A percentile compares a stretch with the other conserved stretches of the same genome.
These are phyloP conservation scores for Neoscytalidium dimidiatum DNA, from an alignment of 2,329 filamentous ascomycete species.

Conservation along the genomic window DNA sequence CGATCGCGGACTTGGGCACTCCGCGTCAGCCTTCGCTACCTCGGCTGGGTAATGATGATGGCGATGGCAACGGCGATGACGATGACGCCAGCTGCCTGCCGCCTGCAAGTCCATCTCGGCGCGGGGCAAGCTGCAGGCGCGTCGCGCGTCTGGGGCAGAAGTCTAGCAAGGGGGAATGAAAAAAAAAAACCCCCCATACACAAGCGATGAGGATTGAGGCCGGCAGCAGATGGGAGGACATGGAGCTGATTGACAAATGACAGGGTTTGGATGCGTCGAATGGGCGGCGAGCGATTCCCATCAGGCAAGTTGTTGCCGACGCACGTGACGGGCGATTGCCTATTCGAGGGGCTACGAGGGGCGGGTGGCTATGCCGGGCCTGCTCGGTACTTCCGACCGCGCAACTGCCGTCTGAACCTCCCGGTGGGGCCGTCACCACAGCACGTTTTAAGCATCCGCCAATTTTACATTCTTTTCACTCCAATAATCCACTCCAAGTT, in stretches of 20 bases:
- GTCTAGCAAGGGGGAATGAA: no score
- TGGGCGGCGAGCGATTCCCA: neutral
- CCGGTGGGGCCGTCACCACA: constrained; percentile 4
- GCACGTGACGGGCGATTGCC: neutral
- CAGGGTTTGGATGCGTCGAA: no score
- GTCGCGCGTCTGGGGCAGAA: no score
- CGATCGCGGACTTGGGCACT: neutral
- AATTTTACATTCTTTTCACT: neutral
- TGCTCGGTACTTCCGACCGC: neutral
- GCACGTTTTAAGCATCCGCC: neutral
- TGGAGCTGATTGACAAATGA: no score
- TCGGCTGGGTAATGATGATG: neutral
- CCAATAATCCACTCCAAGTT: neutral
- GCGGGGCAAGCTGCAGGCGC: neutral
- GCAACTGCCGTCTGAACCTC: neutral
- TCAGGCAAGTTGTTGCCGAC: neutral
- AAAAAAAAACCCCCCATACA: no score
- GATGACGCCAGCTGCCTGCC: neutral
- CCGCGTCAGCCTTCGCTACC: neutral
- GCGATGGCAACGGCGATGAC: no score
- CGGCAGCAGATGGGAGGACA: no score
- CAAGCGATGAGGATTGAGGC: no score
- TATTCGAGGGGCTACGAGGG: neutral
- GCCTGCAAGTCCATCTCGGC: neutral
- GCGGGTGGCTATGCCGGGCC: neutral